A percentile compares a stretch with the other conserved stretches of the same genome.
Conservation (phyloP, 208 protist species). For the Acanthamoeba triangularis region DNA sequence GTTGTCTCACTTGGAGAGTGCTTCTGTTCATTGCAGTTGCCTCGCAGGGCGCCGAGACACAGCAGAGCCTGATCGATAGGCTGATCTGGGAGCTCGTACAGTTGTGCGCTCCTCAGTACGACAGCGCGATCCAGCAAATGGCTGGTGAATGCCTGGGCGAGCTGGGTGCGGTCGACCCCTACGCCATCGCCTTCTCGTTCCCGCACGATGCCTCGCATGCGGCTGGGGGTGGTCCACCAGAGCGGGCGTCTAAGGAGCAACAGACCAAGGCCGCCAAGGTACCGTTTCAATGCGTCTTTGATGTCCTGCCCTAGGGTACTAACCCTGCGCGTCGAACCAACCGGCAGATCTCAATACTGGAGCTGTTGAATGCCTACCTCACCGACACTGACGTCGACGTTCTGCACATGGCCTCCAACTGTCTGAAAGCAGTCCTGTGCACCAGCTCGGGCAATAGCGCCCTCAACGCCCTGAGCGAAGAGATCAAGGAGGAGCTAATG, state of each 20-base stretch:
- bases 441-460: slow-evolving; percentile 52
- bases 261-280: slow-evolving; percentile 64
- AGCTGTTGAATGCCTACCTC: slow-evolving; percentile 63
- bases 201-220: not conserved
- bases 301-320: not conserved
- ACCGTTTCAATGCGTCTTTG: not conserved
- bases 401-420: slow-evolving; percentile 21
- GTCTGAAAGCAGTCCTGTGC: slow-evolving; percentile 64
- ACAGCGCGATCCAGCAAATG: slow-evolving; percentile 62
- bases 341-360: slow-evolving; percentile 57
- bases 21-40: not conserved
- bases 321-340: not conserved
- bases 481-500: slow-evolving; percentile 65
- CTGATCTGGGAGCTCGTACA: slow-evolving; percentile 75
- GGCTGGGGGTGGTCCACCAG: not conserved
- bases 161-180: slow-evolving; percentile 70
- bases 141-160: slow-evolving; percentile 73
- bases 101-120: slow-evolving; percentile 59
- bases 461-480: slow-evolving; percentile 1
- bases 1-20: not conserved
- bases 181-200: slow-evolving; percentile 73
- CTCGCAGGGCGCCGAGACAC: not conserved
- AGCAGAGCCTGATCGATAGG: slow-evolving; percentile 59
- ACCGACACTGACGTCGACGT: slow-evolving; percentile 66
- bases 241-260: slow-evolving; percentile 28